Evolutionary conservation across 2,329 filamentous ascomycete genomes (phyloP).

Genomic region (Fusarium papillatum): DNA sequence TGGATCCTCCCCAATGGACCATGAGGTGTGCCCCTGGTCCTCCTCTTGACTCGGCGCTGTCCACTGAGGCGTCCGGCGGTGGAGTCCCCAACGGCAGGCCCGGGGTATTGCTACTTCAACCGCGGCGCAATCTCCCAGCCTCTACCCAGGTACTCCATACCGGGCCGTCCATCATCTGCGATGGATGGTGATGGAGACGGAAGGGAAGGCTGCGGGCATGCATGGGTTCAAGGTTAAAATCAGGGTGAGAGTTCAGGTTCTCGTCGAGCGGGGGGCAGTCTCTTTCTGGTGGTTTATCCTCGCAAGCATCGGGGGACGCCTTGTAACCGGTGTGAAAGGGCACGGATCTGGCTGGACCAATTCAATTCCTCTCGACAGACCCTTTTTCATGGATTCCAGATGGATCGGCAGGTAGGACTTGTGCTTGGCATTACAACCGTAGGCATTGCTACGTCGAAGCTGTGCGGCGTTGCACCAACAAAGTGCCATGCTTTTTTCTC

Average conservation of each 20-base stretch:
- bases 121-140: slow-evolving; percentile 41
- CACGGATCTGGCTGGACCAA: slow-evolving; percentile 16
- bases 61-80: slow-evolving; percentile 36
- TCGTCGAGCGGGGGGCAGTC: slow-evolving; percentile 26
- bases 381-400: slow-evolving; percentile 13
- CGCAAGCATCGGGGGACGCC: slow-evolving; percentile 10
- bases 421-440: slow-evolving; percentile 10
- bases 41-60: slow-evolving; percentile 42
- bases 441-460: slow-evolving; percentile 8
- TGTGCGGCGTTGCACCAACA: slow-evolving; percentile 24
- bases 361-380: not conserved
- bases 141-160: slow-evolving; percentile 35
- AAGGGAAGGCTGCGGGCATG: slow-evolving; percentile 19
- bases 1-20: slow-evolving; percentile 18
- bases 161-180: slow-evolving; percentile 23
- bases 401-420: slow-evolving; percentile 28
- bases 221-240: slow-evolving; percentile 29
- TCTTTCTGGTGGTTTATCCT: slow-evolving; percentile 27
- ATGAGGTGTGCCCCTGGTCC: slow-evolving; percentile 3
- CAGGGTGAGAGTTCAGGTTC: slow-evolving; percentile 31
- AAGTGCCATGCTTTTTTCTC: slow-evolving; percentile 4
- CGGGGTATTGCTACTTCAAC: slow-evolving; percentile 39
- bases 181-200: slow-evolving; percentile 9
- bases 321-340: slow-evolving; percentile 25
- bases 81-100: slow-evolving; percentile 39